These are phyloP conservation scores for Chlorella sp. DNA, from an alignment of 139 green algal species.

Conservation along the genomic window DNA sequence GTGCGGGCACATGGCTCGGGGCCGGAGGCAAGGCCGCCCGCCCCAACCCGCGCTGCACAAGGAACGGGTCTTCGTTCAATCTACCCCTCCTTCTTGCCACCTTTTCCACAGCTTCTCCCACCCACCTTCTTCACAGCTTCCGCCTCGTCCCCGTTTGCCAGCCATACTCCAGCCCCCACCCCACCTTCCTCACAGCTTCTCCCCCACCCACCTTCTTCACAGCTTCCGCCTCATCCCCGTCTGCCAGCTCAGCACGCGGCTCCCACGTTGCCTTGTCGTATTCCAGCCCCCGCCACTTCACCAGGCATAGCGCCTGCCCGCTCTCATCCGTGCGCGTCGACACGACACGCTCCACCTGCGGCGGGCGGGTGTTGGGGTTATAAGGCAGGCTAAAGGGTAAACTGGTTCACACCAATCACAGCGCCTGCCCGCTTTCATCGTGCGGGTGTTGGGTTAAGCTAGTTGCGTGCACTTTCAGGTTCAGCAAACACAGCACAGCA, in stretches of 20 bases:
- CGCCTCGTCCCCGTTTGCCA: slow-evolving; percentile 2
- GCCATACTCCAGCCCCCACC: slow-evolving; percentile 9
- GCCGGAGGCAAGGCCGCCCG: too few relatives aligned
- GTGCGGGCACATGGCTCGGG: neutral
- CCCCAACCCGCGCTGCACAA: neutral
- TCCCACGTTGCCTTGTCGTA: slow-evolving; percentile 39
- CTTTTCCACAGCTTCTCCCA: neutral
- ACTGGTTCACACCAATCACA: too few relatives aligned
- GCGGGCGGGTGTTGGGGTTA: too few relatives aligned
- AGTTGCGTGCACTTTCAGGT: too few relatives aligned
- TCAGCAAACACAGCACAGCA: too few relatives aligned
- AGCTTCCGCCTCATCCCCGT: neutral
- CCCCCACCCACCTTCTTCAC: neutral
- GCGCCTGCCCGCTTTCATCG: too few relatives aligned
- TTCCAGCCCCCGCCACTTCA: slow-evolving; percentile 40
- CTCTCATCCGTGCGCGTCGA: neutral
- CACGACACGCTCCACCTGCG: slow-evolving; percentile 34
- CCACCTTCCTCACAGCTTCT: neutral
- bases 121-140: neutral
- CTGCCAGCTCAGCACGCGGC: neutral
- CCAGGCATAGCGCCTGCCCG: neutral
- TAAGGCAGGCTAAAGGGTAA: neutral
- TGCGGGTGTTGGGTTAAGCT: too few relatives aligned
- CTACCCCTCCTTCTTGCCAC: neutral
- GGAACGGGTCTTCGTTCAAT: neutral